Base-by-base conservation (phyloP, 1,284 basidiomycete genomes). In the Phlebopus sp. region DNA sequence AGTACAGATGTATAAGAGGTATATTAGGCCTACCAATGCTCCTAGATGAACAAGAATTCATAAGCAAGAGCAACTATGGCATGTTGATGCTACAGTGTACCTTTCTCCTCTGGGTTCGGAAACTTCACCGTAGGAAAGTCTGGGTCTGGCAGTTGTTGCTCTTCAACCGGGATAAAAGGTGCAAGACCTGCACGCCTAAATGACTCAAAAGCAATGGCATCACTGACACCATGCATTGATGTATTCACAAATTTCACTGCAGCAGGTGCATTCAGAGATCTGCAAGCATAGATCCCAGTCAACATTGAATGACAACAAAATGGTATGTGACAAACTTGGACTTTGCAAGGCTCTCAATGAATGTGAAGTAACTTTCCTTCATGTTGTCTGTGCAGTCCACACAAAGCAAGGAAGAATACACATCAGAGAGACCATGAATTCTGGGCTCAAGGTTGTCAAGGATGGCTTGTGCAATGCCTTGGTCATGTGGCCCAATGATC, bases 51-150 rank as follows among this genome's bases (percentile, higher is more conserved):
- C 42, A 25, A 34, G 37, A 6, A 11, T 46, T 29, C 9, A 30
- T 55, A n/a, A 67, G 36, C 6, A 38, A 35, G 31, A 29, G 10
- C 4, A 25, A 21, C 18, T 18, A 43, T 42, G 14, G 14, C 29
- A 47, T n/a, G 2, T 5, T 34, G 10, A 19, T 23, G n/a, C 2
- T 29, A 18, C 7, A 19, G 49, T 64, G 23, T 51, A 80, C 88
- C 91, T 69, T 87, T 85, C 65, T 93, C 90, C 64, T 93, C 91
- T 2, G 91, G 90, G 61, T 93, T 93, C 1, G 90, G 90, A 62
- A 90, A 92, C 17, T 69, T 70, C 5, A 93, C 87, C 4, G 90
- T 92, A 3, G 87, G 81, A 60, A 93, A 93, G 17, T 90, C 79
- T 4, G 90, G 89, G 66, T 93, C 83, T 1, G 91, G 88, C 2